Percentiles rank a stretch among this genome's conserved stretches.
phyloP scores from a whole-genome alignment of 140 eudicot genomes.

The Bidens hawaiensis region DNA sequence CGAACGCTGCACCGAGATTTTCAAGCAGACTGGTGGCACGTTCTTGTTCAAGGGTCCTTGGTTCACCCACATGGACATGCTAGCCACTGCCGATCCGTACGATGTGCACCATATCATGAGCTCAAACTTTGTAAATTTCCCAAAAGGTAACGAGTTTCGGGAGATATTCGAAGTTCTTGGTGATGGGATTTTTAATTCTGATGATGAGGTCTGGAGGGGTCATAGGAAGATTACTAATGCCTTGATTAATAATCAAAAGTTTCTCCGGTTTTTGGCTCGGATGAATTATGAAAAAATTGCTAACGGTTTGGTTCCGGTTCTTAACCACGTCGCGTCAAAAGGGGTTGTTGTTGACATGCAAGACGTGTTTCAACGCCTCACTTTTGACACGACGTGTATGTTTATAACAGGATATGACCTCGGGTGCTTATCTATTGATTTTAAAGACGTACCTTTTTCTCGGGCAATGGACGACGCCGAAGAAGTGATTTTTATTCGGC shows the following conservation, averaged over 20 bases:
- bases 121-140: constrained; percentile 43
- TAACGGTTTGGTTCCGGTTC: constrained; percentile 49
- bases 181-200: constrained; percentile 64
- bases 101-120: constrained; percentile 58
- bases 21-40: constrained; percentile 37
- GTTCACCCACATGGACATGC: constrained; percentile 50
- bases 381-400: constrained; percentile 53
- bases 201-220: constrained; percentile 41
- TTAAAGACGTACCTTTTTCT: constrained; percentile 57
- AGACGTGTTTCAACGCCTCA: constrained; percentile 62
- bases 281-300: constrained; percentile 37
- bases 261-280: constrained; percentile 31
- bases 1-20: constrained; percentile 19
- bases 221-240: constrained; percentile 50
- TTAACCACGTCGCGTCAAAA: constrained; percentile 25
- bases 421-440: constrained; percentile 35
- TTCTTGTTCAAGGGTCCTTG: constrained; percentile 59
- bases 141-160: constrained; percentile 60
- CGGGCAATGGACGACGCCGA: constrained; percentile 62
- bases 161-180: constrained; percentile 57
- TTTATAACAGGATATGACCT: constrained; percentile 62
- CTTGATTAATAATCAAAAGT: constrained; percentile 42
- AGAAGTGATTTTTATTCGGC: constrained; percentile 49
- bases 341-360: constrained; percentile 50
- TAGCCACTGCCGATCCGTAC: constrained; percentile 45